Evolutionary conservation across 139 green algal species (phyloP).

Genomic region (Haematococcus lacustris): DNA sequence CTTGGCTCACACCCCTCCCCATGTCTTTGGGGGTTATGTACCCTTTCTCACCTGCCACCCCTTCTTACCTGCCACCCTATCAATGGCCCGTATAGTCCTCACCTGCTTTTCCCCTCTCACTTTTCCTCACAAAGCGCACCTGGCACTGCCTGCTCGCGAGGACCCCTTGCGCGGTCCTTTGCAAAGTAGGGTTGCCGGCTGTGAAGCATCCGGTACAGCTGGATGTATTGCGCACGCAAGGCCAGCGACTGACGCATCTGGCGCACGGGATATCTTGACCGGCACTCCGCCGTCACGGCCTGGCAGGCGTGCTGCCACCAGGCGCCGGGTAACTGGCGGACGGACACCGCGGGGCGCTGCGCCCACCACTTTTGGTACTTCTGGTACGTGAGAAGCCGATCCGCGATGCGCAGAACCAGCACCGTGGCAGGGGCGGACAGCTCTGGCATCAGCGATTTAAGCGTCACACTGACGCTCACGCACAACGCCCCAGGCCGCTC

Average conservation of each 20-base stretch:
- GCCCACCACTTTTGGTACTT: conserved; percentile 24
- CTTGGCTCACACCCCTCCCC: too few relatives aligned
- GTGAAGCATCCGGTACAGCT: too few relatives aligned
- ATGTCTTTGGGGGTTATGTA: too few relatives aligned
- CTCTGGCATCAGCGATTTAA: conserved; percentile 22
- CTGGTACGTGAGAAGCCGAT: conserved; percentile 14
- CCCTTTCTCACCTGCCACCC: too few relatives aligned
- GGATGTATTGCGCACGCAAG: not conserved
- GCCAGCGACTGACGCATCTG: too few relatives aligned
- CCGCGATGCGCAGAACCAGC: conserved; percentile 17
- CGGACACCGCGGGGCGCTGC: conserved; percentile 3
- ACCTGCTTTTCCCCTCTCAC: too few relatives aligned
- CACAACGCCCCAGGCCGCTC: not conserved
- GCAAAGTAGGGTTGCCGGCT: too few relatives aligned
- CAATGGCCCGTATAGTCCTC: too few relatives aligned
- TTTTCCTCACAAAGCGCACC: too few relatives aligned
- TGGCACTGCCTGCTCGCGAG: too few relatives aligned
- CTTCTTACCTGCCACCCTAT: too few relatives aligned
- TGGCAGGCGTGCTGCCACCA: conserved; percentile 47
- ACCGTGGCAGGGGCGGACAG: conserved; percentile 9
- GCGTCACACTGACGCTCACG: conserved; percentile 2
- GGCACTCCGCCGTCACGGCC: conserved; percentile 30
- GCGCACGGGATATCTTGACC: conserved; percentile 24
- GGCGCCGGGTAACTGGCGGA: not conserved
- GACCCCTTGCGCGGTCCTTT: too few relatives aligned